Percentiles rank a stretch among this genome's conserved stretches.
Conservation (phyloP, 1,139 yeast genomes). For the Scheffersomyces segobiensis region DNA sequence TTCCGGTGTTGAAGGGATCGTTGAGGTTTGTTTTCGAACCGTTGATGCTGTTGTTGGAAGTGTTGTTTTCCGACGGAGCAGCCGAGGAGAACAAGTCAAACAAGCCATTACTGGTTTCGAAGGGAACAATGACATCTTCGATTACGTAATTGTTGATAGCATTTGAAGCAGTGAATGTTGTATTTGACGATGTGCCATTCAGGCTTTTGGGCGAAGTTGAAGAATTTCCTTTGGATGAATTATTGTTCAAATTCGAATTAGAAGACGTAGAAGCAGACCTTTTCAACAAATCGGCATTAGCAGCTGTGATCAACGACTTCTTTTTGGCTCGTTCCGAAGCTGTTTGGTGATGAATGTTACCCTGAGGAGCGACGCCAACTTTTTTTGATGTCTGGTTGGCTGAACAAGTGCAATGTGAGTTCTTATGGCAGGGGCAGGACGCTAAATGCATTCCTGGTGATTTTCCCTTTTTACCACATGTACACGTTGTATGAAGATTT, state of each 20-base stretch:
- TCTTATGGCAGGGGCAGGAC: constrained; percentile 56
- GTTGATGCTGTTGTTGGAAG: constrained; percentile 2
- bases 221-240: background rate
- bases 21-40: constrained; percentile 5
- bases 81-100: constrained; percentile 29
- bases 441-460: constrained; percentile 46
- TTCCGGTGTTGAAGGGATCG: constrained; percentile 1
- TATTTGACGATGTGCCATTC: constrained; percentile 1
- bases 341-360: constrained; percentile 15
- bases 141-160: constrained; percentile 24
- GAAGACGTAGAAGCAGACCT: constrained; percentile 24
- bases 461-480: constrained; percentile 64
- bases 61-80: constrained; percentile 1
- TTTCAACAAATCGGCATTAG: constrained; percentile 21
- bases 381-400: constrained; percentile 22
- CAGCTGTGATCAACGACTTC: constrained; percentile 24
- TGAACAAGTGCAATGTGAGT: constrained; percentile 62
- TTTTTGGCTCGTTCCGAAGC: constrained; percentile 31
- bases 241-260: constrained; percentile 15
- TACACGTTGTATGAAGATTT: constrained; percentile 69
- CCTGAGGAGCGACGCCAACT: constrained; percentile 4
- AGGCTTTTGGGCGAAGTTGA: constrained; percentile 1
- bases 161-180: constrained; percentile 3
- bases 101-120: constrained; percentile 29
- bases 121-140: constrained; percentile 35